phyloP scores from a whole-genome alignment of 2,329 filamentous ascomycete species.

The Phaeosphaeria sp. region DNA sequence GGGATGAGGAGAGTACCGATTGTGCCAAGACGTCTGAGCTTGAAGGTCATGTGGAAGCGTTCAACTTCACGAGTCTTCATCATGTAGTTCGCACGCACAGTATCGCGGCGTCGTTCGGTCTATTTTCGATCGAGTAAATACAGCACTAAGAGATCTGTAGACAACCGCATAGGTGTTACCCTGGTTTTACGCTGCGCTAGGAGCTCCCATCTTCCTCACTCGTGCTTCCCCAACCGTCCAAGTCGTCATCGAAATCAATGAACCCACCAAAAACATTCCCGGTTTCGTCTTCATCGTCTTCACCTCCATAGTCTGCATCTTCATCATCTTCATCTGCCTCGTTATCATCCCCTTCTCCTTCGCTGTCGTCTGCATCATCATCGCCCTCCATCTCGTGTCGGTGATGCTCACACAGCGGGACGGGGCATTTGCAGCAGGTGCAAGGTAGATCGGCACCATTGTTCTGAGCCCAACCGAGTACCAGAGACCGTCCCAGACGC shows the following conservation, averaged over 20 bases:
- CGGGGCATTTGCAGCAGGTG: background rate
- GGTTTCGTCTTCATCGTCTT: background rate
- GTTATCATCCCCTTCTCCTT: background rate
- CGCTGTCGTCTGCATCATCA: background rate
- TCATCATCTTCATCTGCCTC: background rate
- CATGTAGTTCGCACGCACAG: no score
- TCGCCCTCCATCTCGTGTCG: background rate
- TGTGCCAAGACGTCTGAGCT: constrained; percentile 11
- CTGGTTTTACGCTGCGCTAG: no score
- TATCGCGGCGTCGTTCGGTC: no score
- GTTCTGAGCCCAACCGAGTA: background rate
- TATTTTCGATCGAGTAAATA: no score
- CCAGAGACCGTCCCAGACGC: background rate
- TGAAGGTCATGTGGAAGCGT: background rate
- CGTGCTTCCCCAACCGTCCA: no score
- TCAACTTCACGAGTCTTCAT: no score
- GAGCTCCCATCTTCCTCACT: no score
- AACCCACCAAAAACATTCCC: background rate
- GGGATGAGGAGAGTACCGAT: background rate
- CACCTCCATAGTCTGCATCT: background rate
- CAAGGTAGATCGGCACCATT: background rate
- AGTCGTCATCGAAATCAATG: background rate
- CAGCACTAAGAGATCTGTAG: no score
- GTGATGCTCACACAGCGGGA: background rate
- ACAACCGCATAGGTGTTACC: background rate